Conservation (phyloP, 805 yeast species). For the Diddensiella santjacobensis region DNA sequence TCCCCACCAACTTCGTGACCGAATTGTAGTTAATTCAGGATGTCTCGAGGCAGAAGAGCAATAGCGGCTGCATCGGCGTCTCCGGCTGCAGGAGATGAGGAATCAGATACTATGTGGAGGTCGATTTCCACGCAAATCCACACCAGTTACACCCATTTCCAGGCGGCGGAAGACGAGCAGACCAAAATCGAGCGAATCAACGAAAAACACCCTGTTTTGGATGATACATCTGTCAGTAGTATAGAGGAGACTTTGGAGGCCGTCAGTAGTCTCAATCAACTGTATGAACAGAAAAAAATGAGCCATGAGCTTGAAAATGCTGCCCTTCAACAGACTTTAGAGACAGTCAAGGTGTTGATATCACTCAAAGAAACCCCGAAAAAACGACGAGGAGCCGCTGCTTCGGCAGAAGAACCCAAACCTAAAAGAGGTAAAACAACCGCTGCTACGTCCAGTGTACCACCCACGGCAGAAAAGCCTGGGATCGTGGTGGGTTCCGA, state of each 20-base stretch:
- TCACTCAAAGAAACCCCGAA: not conserved
- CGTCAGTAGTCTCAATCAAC: not conserved
- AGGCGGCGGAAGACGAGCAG: not conserved
- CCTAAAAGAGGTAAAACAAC: conserved; percentile 10
- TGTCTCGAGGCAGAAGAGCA: conserved; percentile 4
- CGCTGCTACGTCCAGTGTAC: not conserved
- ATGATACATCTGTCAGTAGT: not conserved
- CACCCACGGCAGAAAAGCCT: not conserved
- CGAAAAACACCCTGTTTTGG: not conserved
- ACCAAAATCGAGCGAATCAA: not conserved
- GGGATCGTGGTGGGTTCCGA: conserved; percentile 62
- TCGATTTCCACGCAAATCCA: conserved; percentile 1
- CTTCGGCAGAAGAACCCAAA: conserved; percentile 3
- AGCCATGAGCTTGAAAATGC: conserved; percentile 1
- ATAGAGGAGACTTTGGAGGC: not conserved
- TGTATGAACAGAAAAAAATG: not conserved
- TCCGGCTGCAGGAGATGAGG: conserved; percentile 5
- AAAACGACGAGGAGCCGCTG: conserved; percentile 8
- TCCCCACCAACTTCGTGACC: no score
- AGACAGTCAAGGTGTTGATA: conserved; percentile 8
- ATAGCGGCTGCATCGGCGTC: conserved; percentile 10
- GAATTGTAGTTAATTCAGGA: not conserved
- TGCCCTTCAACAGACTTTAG: conserved; percentile 10
- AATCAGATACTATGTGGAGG: conserved; percentile 1
- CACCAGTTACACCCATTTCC: conserved; percentile 1